Evolutionary conservation across 2,329 filamentous ascomycete genomes (phyloP).

Genomic region (Whalleya microplaca): DNA sequence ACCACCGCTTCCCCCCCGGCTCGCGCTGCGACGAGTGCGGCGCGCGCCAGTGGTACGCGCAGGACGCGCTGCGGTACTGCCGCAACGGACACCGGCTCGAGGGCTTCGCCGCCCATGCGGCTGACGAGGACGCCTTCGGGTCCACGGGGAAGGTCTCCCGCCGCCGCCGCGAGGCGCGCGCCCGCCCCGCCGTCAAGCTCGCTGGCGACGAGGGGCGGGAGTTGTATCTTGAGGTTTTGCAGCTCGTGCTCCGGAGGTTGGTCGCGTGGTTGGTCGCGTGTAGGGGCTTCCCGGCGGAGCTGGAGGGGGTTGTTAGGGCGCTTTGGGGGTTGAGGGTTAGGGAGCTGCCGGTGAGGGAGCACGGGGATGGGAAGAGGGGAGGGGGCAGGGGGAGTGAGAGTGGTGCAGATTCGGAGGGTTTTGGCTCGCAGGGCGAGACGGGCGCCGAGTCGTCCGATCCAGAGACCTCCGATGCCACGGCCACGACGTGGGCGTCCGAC

Average conservation of each 20-base stretch:
- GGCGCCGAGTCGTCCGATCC: constrained; percentile 32
- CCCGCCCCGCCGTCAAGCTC: constrained; percentile 60
- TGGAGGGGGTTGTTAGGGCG: constrained; percentile 80
- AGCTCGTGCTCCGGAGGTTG: constrained; percentile 84
- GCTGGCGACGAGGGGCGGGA: constrained; percentile 70
- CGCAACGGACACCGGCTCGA: constrained; percentile 79
- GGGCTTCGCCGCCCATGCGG: constrained; percentile 60
- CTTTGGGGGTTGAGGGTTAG: constrained; percentile 77
- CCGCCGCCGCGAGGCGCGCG: constrained; percentile 60
- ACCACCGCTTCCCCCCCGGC: constrained; percentile 55
- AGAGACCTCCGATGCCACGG: constrained; percentile 37
- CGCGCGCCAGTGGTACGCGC: constrained; percentile 70
- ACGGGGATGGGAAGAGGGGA: constrained; percentile 24
- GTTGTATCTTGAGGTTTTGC: constrained; percentile 82
- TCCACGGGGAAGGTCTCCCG: constrained; percentile 58
- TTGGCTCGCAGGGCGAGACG: constrained; percentile 60
- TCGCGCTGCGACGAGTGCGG: constrained; percentile 68
- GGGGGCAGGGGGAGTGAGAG: constrained; percentile 26
- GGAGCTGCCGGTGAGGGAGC: constrained; percentile 56
- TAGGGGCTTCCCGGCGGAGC: constrained; percentile 68
- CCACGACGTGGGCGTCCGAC: constrained; percentile 48
- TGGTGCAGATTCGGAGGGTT: constrained; percentile 42
- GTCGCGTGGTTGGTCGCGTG: constrained; percentile 70
- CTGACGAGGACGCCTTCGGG: constrained; percentile 69
- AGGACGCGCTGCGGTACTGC: constrained; percentile 80